Evolutionary conservation across 495 filamentous ascomycete genomes (phyloP).

Genomic region (Penicillium roqueforti): DNA sequence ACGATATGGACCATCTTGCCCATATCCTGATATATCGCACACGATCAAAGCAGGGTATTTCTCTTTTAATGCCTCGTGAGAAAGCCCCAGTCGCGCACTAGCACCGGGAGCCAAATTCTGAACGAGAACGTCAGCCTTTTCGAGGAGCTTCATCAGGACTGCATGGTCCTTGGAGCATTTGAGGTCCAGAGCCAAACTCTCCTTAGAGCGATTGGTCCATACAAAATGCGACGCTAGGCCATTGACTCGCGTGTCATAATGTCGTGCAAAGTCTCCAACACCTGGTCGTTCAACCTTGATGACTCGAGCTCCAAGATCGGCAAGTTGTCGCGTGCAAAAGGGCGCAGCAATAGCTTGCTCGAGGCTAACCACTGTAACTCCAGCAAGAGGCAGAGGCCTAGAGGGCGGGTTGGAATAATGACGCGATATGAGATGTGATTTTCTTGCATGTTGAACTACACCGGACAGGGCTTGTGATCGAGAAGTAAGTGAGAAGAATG

Average conservation of each 20-base stretch:
- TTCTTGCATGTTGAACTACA: background rate
- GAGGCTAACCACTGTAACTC: conserved; percentile 47
- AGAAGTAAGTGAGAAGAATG: background rate
- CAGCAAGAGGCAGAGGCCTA: conserved; percentile 35
- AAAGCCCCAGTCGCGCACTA: conserved; percentile 43
- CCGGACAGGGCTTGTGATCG: background rate
- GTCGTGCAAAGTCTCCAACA: conserved; percentile 48
- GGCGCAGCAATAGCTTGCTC: conserved; percentile 53
- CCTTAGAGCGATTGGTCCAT: conserved; percentile 52
- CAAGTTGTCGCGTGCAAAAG: conserved; percentile 50
- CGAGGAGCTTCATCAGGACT: conserved; percentile 41
- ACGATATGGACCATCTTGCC: conserved; percentile 45
- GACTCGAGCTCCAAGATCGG: conserved; percentile 49
- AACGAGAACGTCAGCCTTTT: conserved; percentile 47
- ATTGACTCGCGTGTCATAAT: conserved; percentile 46
- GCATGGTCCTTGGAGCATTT: conserved; percentile 40
- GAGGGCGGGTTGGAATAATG: conserved; percentile 12
- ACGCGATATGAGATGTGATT: background rate
- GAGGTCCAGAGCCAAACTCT: conserved; percentile 46
- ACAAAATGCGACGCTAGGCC: conserved; percentile 50
- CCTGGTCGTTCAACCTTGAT: conserved; percentile 51
- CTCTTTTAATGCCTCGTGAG: conserved; percentile 36
- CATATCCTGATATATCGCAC: conserved; percentile 52
- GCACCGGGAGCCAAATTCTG: conserved; percentile 51
- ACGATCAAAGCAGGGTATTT: conserved; percentile 45